These are phyloP conservation scores for Royoungia palumana DNA, from an alignment of 768 basidiomycete species.

Conservation along the genomic window DNA sequence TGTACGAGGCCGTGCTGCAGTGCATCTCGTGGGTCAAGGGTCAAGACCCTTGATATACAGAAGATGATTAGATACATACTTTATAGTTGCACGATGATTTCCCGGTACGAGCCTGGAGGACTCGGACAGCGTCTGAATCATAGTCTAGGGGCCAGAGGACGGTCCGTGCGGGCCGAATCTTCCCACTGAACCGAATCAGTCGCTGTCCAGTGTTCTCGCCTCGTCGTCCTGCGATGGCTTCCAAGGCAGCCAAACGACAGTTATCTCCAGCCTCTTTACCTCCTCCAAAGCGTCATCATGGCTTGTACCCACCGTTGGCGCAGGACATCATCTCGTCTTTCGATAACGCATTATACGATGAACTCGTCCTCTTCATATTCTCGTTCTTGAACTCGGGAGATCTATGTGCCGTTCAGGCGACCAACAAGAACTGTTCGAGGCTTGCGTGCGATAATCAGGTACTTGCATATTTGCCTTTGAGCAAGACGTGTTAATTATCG, in stretches of 20 bases:
- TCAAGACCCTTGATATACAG: too few relatives aligned
- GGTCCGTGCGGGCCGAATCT: conserved; percentile 14
- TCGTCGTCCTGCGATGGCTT: conserved; percentile 32
- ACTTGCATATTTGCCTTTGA: conserved; percentile 16
- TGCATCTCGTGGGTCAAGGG: too few relatives aligned
- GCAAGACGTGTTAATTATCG: conserved; percentile 17
- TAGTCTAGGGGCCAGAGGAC: too few relatives aligned
- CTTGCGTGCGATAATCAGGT: conserved; percentile 67
- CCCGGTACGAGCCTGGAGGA: too few relatives aligned
- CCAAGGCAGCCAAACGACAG: conserved; percentile 41
- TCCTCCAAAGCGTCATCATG: conserved; percentile 54
- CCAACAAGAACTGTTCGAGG: conserved; percentile 64
- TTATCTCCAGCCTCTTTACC: conserved; percentile 50
- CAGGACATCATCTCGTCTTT: conserved; percentile 36
- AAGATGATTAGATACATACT: too few relatives aligned
- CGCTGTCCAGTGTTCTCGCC: not conserved
- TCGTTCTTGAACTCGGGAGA: conserved; percentile 64
- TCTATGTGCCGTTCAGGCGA: conserved; percentile 61
- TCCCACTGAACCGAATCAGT: conserved; percentile 1
- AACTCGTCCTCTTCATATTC: conserved; percentile 72
- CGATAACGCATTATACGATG: conserved; percentile 64
- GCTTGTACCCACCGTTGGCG: conserved; percentile 8
- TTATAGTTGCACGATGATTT: too few relatives aligned
- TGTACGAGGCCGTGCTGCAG: too few relatives aligned
- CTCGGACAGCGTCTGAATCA: too few relatives aligned